Evolutionary conservation across 2,329 filamentous ascomycete genomes (phyloP), one percentile per base, ranked within the genome.

Genomic region (Alternaria viburni): DNA sequence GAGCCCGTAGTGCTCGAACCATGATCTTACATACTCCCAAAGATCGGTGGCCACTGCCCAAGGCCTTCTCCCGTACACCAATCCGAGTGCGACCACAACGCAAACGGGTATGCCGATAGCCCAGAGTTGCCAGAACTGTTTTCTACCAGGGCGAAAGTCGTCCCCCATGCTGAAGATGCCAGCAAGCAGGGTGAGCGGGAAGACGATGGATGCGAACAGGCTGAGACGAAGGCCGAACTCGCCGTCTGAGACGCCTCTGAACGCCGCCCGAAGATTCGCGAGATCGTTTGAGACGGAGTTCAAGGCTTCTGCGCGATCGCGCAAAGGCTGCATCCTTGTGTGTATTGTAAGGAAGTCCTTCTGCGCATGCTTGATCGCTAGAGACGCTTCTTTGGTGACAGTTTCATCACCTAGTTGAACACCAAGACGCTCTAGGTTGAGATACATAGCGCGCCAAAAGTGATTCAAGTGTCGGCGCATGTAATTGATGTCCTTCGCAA

Each of bases 41-140:
- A 36, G 6, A 41, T 52, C 49, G 9, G 23, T 36, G 6, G 5
- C 7, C 1, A 57, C 30, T 17, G 23, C 43, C 59, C 52, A 61
- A 1, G 59, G 52, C 6, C 46, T 21, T 23, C 36, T 57, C 10
- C 46, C 54, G 5, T 61, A 61, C 12, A 61, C 26, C 10, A 61
- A 13, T 4, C 30, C 45, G 13, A 61, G 44, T 9, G 46, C 46
- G 21, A 61, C 52, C 11, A 12, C 9, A 9, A 51, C 23, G 21
- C 45, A 61, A 49, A 69, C 59, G 4, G 70, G 70, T 12, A 68
- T 46, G 10, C 57, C 58, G n/a, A 64, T 67, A 17, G 64, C 70
- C 70, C 69, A 73, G 23, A 70, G 69, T 6, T 69, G 64, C 69
- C 69, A 73, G n/a, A 71, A 71, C 11, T 64, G 43, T 23, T 28